A percentile compares a stretch with the other conserved stretches of the same genome.
These are phyloP conservation scores for Artemisia tridentata DNA, from an alignment of 129 eudicot genomes.

Conservation along the genomic window DNA sequence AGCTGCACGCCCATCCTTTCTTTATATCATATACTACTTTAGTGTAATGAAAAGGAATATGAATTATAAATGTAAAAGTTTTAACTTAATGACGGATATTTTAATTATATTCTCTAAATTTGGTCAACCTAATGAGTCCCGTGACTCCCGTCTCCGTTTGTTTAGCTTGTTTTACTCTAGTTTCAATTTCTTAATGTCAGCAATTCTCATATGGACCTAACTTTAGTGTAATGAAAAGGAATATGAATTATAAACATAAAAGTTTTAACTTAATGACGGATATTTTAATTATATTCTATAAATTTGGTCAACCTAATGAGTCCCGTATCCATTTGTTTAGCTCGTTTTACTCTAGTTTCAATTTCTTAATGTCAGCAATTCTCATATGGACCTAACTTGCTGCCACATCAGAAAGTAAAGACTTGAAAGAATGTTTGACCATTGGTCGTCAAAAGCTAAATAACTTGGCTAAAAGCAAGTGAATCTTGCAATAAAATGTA, in stretches of 20 bases:
- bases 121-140: constrained; percentile 21
- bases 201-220: neutral
- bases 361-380: neutral
- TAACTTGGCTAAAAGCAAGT: constrained; percentile 15
- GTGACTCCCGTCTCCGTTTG: neutral
- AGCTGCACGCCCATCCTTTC: neutral
- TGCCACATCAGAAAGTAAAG: constrained; percentile 16
- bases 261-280: constrained; percentile 1
- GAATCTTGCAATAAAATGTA: constrained; percentile 7
- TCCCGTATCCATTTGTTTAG: neutral
- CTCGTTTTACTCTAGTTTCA: neutral
- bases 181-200: neutral
- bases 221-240: too few relatives aligned
- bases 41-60: constrained; percentile 13
- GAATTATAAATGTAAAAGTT: constrained; percentile 21
- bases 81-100: neutral
- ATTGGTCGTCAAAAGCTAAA: constrained; percentile 30
- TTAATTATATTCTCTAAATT: neutral
- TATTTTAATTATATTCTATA: neutral
- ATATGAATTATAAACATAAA: constrained; percentile 16
- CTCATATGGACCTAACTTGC: constrained; percentile 15
- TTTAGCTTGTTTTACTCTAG: neutral
- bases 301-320: constrained; percentile 21
- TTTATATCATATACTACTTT: constrained; percentile 19
- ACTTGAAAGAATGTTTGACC: constrained; percentile 11